These are phyloP conservation scores for Drechslerella coelobrocha DNA, from an alignment of 2,329 filamentous ascomycete genomes.

Conservation along the genomic window DNA sequence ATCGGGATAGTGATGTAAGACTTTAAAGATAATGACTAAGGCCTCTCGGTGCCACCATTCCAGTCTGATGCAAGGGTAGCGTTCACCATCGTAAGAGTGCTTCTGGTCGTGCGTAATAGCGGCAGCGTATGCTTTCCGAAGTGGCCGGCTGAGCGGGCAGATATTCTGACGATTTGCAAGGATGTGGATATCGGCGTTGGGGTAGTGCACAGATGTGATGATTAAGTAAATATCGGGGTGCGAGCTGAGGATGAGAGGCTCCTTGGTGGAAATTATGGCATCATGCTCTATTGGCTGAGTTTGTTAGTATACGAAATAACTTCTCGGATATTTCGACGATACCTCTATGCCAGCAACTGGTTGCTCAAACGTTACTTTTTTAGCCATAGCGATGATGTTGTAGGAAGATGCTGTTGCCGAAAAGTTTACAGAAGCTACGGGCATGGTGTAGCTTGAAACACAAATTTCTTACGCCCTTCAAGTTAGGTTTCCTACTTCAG, in stretches of 20 bases:
- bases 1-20: conserved; percentile 16
- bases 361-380: not conserved
- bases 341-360: not conserved
- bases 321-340: no score
- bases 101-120: conserved; percentile 13
- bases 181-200: conserved; percentile 3
- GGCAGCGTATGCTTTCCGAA: conserved; percentile 11
- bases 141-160: conserved; percentile 5
- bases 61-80: conserved; percentile 11
- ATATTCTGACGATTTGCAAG: conserved; percentile 3
- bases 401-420: no score
- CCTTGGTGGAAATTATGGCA: not conserved
- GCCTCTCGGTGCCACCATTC: conserved; percentile 23
- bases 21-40: conserved; percentile 18
- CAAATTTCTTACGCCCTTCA: no score
- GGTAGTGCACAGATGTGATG: conserved; percentile 2
- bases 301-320: no score
- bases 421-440: no score
- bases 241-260: not conserved
- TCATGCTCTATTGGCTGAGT: not conserved
- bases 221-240: conserved; percentile 25
- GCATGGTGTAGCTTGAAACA: no score
- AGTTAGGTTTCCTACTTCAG: no score
- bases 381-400: not conserved
- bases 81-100: not conserved